Base-by-base conservation (phyloP, 257 asterid species). In the Solanum medicagineum region DNA sequence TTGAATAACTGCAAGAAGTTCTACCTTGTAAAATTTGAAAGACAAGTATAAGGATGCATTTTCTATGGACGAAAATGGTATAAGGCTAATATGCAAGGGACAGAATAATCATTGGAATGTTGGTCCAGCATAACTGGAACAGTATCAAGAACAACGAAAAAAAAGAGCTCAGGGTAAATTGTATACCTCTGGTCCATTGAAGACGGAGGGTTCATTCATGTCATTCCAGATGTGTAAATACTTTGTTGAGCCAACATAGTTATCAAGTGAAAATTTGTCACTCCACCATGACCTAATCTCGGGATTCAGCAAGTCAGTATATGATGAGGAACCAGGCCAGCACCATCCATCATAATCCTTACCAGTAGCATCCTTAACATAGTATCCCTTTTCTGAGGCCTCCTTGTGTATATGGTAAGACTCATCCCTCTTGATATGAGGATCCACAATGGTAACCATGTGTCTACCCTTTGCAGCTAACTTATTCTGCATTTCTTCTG, bases 311-410 rank as follows among this genome's bases (percentile, higher is more conserved):
- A 97, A 83, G 89, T 97, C 99, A 83, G 89, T 60, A 88, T 97
- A 97, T 2, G 99, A 97, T 3, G 99, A 97, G 70, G 99, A 93
- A 70, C 99, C 99, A 89, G 98, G 89, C 99, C 99, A 97, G 88
- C 99, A 97, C 99, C 99, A 97, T 62, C 99, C 99, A 86, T 97
- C 99, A 73, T 90, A 97, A 88, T 97, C 99, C 89, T 93, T 94
- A 84, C 97, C 97, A 73, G 89, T 88, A 47, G 97, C 89, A 87
- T 95, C 99, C 93, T 87, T 97, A 59, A 97, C 97, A 88, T 97
- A 97, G 85, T 92, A 89, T 77, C 99, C 98, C 86, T 93, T 92
- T 75, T 92, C 85, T 4, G 97, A 86, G 81, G 99, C 99, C 91
- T 97, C 99, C 91, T 94, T 91, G 71, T 97, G 99, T 62, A 97